phyloP scores from a whole-genome alignment of 768 basidiomycete genomes.

The Boletus rubescentipes region DNA sequence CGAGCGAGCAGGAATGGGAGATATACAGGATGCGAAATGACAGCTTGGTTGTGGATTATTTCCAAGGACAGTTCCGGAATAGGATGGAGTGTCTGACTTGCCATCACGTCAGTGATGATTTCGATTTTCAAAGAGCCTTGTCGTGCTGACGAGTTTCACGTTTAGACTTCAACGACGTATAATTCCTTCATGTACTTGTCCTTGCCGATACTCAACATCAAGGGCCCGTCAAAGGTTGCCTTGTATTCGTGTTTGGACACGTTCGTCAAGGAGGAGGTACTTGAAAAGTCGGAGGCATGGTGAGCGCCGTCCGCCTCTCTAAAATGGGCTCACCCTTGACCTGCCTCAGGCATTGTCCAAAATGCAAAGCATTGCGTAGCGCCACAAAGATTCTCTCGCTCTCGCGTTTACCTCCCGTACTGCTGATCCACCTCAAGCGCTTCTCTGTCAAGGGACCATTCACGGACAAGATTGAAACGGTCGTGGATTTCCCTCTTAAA shows the following conservation, averaged over 20 bases:
- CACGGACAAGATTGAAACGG: conserved; percentile 95
- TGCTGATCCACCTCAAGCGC: conserved; percentile 89
- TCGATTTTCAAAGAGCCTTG: conserved; percentile 3
- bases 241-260: conserved; percentile 83
- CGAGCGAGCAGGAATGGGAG: conserved; percentile 91
- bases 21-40: conserved; percentile 89
- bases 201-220: conserved; percentile 76
- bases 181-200: conserved; percentile 96
- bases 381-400: conserved; percentile 87
- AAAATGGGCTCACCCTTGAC: neutral
- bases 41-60: conserved; percentile 92
- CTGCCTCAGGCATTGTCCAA: conserved; percentile 83
- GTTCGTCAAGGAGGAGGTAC: conserved; percentile 86
- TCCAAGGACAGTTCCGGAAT: conserved; percentile 96
- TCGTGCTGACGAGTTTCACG: conserved; percentile 9
- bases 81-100: conserved; percentile 88
- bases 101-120: conserved; percentile 58
- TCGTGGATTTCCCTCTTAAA: conserved; percentile 84
- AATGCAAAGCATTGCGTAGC: conserved; percentile 84
- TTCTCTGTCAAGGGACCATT: conserved; percentile 90
- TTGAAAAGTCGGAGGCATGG: conserved; percentile 96
- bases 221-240: conserved; percentile 56
- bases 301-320: conserved; percentile 35
- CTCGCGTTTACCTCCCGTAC: conserved; percentile 88
- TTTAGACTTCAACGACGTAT: conserved; percentile 93